Conservation (phyloP, 352 stramenopile genomes). For the Phytopythium mirpurense region DNA sequence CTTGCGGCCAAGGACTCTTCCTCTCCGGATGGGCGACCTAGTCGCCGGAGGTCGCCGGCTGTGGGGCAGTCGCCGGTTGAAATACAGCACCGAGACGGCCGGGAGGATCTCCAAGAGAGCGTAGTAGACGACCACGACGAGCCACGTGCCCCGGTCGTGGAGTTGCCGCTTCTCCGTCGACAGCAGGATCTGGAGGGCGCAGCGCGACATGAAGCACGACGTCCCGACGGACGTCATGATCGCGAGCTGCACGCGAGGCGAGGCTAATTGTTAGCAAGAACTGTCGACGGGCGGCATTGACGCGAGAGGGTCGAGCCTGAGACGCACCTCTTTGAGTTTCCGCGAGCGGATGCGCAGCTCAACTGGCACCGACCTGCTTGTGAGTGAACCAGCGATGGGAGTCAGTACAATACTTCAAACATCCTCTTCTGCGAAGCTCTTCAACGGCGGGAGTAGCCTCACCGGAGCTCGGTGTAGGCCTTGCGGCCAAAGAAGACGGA, state of each 20-base stretch:
- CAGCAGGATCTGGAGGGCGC: conserved; percentile 60
- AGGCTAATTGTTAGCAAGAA: background rate
- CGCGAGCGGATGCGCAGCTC: conserved; percentile 75
- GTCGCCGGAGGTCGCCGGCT: conserved; percentile 27
- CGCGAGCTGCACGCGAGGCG: conserved; percentile 23
- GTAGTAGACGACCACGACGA: conserved; percentile 81
- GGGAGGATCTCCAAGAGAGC: conserved; percentile 75
- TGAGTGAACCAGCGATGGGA: background rate
- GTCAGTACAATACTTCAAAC: no score
- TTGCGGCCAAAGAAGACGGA: conserved; percentile 78
- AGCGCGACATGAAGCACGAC: conserved; percentile 78
- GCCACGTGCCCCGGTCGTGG: conserved; percentile 69
- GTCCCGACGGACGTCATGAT: conserved; percentile 81
- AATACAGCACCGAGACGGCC: conserved; percentile 73
- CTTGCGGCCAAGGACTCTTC: conserved; percentile 49
- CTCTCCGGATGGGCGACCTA: conserved; percentile 32
- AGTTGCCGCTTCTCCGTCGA: conserved; percentile 70
- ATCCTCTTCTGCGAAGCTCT: no score
- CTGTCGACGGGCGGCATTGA: background rate
- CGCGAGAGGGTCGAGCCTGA: background rate
- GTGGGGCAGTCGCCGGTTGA: conserved; percentile 72
- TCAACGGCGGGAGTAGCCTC: no score
- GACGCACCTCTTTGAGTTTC: conserved; percentile 70
- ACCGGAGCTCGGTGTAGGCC: conserved; percentile 80
- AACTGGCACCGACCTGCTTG: conserved; percentile 64